Evolutionary conservation across 805 yeast species (phyloP).

Genomic region (Phaffomyces antillensis): DNA sequence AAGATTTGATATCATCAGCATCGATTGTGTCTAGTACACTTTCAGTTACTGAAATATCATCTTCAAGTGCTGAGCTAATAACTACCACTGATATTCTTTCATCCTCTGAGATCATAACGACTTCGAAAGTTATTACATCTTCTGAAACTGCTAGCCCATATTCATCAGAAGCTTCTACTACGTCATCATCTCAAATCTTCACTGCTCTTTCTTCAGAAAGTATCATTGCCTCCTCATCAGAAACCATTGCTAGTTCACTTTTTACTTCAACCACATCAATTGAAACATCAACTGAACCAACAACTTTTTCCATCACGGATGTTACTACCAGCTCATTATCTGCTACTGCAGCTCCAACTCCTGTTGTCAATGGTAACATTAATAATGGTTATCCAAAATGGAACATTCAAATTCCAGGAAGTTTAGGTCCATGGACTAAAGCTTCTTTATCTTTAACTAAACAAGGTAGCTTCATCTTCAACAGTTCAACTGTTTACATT

Average conservation of each 20-base stretch:
- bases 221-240: background rate
- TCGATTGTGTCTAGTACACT: background rate
- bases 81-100: background rate
- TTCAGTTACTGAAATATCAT: background rate
- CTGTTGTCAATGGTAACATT: background rate
- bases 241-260: background rate
- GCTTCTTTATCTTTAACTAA: background rate
- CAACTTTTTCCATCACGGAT: too few relatives aligned
- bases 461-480: background rate
- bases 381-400: background rate
- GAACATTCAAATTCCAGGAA: conserved; percentile 1
- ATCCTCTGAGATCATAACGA: background rate
- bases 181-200: background rate
- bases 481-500: background rate
- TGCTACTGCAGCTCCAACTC: background rate
- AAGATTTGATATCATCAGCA: background rate
- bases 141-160: background rate
- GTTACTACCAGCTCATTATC: background rate
- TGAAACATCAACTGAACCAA: background rate
- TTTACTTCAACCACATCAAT: background rate
- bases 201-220: background rate
- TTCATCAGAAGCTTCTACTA: background rate
- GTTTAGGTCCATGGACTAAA: conserved; percentile 5
- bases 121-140: background rate
- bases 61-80: background rate